These are phyloP conservation scores for Aspergillus fijiensis DNA, from an alignment of 2,329 filamentous ascomycete genomes.

Conservation along the genomic window DNA sequence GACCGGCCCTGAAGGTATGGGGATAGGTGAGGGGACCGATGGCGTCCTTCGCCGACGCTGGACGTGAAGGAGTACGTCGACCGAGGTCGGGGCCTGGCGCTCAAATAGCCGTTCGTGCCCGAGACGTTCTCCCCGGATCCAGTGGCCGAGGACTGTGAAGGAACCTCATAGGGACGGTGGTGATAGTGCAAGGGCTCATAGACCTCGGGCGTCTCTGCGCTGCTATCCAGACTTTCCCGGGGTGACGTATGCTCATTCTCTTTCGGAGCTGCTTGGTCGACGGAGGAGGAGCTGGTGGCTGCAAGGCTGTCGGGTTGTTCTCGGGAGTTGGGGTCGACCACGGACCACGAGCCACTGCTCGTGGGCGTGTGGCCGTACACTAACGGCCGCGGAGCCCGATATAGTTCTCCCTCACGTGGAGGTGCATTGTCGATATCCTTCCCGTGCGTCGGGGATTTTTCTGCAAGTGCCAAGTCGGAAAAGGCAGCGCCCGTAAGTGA, in stretches of 20 bases:
- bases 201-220: slow-evolving; percentile 32
- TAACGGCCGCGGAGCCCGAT: slow-evolving; percentile 16
- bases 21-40: slow-evolving; percentile 54
- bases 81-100: slow-evolving; percentile 62
- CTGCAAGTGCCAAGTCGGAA: slow-evolving; percentile 28
- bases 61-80: slow-evolving; percentile 76
- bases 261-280: slow-evolving; percentile 25
- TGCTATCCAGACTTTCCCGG: slow-evolving; percentile 38
- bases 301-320: slow-evolving; percentile 21
- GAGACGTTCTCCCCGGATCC: slow-evolving; percentile 49
- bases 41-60: slow-evolving; percentile 65
- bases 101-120: slow-evolving; percentile 62
- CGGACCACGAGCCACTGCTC: slow-evolving; percentile 39
- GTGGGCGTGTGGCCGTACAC: slow-evolving; percentile 32
- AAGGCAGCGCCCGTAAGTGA: slow-evolving; percentile 28
- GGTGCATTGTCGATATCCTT: slow-evolving; percentile 21
- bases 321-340: slow-evolving; percentile 28
- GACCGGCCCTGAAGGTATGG: slow-evolving; percentile 49
- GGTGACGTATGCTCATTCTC: slow-evolving; percentile 34
- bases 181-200: slow-evolving; percentile 54
- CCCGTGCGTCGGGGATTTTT: slow-evolving; percentile 16
- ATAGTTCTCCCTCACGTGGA: slow-evolving; percentile 28
- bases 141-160: slow-evolving; percentile 30
- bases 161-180: slow-evolving; percentile 48
- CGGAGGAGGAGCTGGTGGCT: slow-evolving; percentile 25